These are phyloP conservation scores for Talaromyces wortmannii DNA, from an alignment of 495 filamentous ascomycete genomes.

Conservation along the genomic window DNA sequence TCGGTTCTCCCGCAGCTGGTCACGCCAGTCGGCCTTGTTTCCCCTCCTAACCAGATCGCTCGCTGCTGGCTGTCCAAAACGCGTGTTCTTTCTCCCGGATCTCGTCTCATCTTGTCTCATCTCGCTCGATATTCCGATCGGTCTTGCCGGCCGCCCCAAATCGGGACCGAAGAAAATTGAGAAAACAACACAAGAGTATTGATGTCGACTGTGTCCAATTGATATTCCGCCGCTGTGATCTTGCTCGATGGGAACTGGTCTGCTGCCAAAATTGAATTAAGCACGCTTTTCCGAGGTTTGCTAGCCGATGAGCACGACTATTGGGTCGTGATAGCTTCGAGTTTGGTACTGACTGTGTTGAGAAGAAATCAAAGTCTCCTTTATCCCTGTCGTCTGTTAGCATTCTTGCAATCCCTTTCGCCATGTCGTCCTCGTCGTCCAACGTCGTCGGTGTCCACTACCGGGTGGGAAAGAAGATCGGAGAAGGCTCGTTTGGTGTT, in stretches of 20 bases:
- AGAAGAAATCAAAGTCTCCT: background rate
- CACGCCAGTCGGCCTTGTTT: background rate
- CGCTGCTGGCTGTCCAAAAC: background rate
- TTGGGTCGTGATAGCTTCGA: too few relatives aligned
- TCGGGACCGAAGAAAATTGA: background rate
- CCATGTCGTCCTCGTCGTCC: slow-evolving; percentile 89
- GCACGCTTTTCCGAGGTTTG: background rate
- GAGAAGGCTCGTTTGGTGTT: slow-evolving; percentile 97
- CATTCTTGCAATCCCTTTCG: background rate
- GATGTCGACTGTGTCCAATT: background rate
- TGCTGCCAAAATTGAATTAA: background rate
- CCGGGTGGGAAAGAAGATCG: slow-evolving; percentile 98
- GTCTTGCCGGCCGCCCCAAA: background rate
- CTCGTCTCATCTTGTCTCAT: too few relatives aligned
- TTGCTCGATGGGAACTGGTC: background rate
- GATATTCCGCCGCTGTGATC: background rate
- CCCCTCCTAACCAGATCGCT: background rate
- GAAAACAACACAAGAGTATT: background rate
- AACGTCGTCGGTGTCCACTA: slow-evolving; percentile 99
- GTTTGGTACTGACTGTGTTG: too few relatives aligned
- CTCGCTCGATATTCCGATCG: background rate
- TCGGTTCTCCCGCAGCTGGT: background rate
- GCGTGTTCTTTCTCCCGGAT: background rate
- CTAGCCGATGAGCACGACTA: too few relatives aligned
- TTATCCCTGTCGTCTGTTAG: slow-evolving; percentile 16